Percentiles rank a stretch among this genome's conserved stretches.
Evolutionary conservation across 441 rosid genomes (phyloP).

Genomic region (Syzygium malaccense): DNA sequence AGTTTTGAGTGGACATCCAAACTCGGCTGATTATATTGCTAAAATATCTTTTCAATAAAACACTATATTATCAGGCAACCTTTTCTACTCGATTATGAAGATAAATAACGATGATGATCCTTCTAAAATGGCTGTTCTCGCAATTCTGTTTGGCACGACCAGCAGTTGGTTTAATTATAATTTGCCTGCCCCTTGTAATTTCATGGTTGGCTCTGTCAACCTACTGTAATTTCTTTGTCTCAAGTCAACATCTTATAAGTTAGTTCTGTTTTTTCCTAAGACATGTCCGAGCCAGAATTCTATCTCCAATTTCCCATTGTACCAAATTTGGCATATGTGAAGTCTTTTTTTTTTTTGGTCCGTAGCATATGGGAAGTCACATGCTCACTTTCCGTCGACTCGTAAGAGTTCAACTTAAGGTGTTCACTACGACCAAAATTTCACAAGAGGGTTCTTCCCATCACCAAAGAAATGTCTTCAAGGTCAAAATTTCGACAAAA

Average conservation of each 20-base stretch:
- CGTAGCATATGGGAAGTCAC: no score
- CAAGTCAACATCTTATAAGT: no score
- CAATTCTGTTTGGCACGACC: background rate
- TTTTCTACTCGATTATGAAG: background rate
- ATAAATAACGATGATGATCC: background rate
- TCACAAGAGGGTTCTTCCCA: background rate
- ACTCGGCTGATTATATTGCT: background rate
- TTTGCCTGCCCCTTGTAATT: background rate
- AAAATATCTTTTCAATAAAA: no score
- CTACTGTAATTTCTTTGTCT: background rate
- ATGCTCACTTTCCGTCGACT: no score
- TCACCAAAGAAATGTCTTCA: no score
- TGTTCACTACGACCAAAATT: no score
- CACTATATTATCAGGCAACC: background rate
- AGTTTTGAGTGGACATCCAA: background rate
- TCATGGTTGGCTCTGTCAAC: background rate
- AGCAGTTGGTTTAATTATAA: background rate
- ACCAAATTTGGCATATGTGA: background rate
- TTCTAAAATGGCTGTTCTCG: background rate
- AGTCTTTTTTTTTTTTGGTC: no score
- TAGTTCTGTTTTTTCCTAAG: background rate
- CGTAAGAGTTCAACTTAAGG: no score
- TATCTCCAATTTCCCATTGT: background rate
- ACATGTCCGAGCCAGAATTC: background rate
- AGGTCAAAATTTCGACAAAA: no score